Evolutionary conservation across 2,329 filamentous ascomycete genomes (phyloP).

Genomic region (Pestalotiopsis sp.): DNA sequence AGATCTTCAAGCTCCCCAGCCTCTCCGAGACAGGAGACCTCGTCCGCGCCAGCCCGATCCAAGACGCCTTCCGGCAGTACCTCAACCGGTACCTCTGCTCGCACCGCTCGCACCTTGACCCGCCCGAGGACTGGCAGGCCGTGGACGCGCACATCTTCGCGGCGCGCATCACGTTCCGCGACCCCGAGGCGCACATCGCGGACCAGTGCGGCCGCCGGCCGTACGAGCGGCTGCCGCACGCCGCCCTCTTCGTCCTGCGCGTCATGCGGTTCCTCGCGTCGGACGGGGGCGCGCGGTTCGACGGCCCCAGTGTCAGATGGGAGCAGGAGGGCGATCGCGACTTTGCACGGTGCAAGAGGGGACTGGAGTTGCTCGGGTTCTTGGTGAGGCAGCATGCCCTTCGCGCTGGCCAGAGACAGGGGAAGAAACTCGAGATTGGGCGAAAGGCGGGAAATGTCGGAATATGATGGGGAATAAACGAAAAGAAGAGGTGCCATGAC

Average conservation of each 20-base stretch:
- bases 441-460: too few relatives aligned
- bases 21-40: background rate
- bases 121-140: background rate
- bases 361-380: background rate
- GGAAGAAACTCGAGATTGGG: background rate
- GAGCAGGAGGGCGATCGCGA: background rate
- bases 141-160: conserved; percentile 2
- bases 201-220: background rate
- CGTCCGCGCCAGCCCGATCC: background rate
- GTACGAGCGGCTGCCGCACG: background rate
- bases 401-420: background rate
- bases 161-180: background rate
- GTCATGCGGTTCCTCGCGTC: background rate
- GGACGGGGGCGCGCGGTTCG: background rate
- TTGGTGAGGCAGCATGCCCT: background rate
- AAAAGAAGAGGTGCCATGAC: too few relatives aligned
- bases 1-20: background rate
- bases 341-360: background rate
- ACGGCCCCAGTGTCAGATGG: background rate
- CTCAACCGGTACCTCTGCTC: background rate
- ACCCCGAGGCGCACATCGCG: background rate
- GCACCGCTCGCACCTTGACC: background rate
- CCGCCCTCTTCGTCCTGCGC: background rate
- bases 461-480: too few relatives aligned
- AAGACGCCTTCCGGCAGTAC: conserved; percentile 2